Conservation (phyloP, 106 monocot species). For the Agapanthus africanus region DNA sequence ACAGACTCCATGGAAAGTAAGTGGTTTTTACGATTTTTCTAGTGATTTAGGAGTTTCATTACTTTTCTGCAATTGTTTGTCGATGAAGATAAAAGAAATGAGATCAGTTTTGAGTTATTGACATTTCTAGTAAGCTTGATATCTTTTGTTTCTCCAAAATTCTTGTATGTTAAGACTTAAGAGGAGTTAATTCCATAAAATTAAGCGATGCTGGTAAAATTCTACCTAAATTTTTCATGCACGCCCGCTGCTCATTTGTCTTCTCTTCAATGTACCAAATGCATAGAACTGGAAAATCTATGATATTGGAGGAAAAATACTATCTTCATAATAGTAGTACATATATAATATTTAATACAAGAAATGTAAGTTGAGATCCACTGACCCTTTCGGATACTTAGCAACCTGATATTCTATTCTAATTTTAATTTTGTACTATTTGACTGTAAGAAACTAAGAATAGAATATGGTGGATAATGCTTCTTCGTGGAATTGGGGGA, state of each 20-base stretch:
- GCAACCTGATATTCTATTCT: background rate
- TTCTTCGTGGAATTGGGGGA: background rate
- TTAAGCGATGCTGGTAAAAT: too few species aligned
- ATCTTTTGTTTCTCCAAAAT: background rate
- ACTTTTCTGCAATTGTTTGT: background rate
- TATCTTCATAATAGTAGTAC: too few species aligned
- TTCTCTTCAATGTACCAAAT: too few species aligned
- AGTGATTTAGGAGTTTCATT: background rate
- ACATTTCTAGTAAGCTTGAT: background rate
- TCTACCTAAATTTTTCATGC: too few species aligned
- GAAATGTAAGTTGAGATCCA: too few species aligned
- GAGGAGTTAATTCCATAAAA: background rate
- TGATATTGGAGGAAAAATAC: too few species aligned
- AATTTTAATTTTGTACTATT: background rate
- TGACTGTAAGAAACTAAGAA: background rate
- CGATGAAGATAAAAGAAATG: background rate
- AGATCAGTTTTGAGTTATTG: background rate
- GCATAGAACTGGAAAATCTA: too few species aligned
- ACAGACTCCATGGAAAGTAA: constrained; percentile 47
- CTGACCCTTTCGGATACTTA: background rate
- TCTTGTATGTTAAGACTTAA: background rate
- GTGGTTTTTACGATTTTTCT: constrained; percentile 4
- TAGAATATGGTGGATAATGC: background rate
- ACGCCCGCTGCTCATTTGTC: too few species aligned
- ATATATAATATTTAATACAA: too few species aligned